A percentile compares a stretch with the other conserved stretches of the same genome.
phyloP scores from a whole-genome alignment of 352 stramenopile genomes.

The Pythium guiyangense region DNA sequence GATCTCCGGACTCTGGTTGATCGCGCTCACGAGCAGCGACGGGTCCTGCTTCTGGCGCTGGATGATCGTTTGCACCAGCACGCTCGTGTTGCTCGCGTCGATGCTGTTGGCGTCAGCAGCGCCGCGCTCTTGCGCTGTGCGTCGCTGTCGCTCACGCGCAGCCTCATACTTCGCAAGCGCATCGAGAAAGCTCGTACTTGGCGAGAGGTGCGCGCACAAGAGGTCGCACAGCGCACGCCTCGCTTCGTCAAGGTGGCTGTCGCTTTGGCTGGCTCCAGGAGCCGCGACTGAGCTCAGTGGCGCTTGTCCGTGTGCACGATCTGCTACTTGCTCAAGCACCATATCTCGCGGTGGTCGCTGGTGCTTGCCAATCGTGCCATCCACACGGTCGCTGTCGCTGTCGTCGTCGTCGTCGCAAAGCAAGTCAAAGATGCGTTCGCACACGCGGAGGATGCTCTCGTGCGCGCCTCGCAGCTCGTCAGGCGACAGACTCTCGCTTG shows the following conservation, averaged over 20 bases:
- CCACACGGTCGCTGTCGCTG: background rate
- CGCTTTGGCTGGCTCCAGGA: background rate
- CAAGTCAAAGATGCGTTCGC: constrained; percentile 58
- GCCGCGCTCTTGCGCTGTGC: constrained; percentile 11
- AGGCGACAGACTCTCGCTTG: background rate
- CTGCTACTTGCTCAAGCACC: too few relatives aligned
- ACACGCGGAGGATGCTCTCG: constrained; percentile 31
- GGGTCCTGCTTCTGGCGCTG: constrained; percentile 48
- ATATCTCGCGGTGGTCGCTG: background rate
- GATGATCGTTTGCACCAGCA: constrained; percentile 49
- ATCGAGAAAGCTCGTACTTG: constrained; percentile 39
- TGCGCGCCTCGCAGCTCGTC: constrained; percentile 19
- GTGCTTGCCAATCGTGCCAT: background rate
- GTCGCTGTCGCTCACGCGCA: constrained; percentile 19
- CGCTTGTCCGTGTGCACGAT: background rate
- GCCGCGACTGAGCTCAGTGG: too few relatives aligned
- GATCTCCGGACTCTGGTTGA: constrained; percentile 65
- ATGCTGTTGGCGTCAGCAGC: background rate
- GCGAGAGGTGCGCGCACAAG: constrained; percentile 35
- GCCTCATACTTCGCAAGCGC: constrained; percentile 38
- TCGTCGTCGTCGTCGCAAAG: constrained; percentile 41
- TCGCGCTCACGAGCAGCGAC: constrained; percentile 44
- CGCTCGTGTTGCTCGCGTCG: constrained; percentile 4
- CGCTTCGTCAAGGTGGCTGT: constrained; percentile 8
- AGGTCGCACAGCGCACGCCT: constrained; percentile 36